A percentile compares a stretch with the other conserved stretches of the same genome.
These are phyloP conservation scores for Fomitopsis betulina DNA, from an alignment of 1,284 basidiomycete species.

Conservation along the genomic window DNA sequence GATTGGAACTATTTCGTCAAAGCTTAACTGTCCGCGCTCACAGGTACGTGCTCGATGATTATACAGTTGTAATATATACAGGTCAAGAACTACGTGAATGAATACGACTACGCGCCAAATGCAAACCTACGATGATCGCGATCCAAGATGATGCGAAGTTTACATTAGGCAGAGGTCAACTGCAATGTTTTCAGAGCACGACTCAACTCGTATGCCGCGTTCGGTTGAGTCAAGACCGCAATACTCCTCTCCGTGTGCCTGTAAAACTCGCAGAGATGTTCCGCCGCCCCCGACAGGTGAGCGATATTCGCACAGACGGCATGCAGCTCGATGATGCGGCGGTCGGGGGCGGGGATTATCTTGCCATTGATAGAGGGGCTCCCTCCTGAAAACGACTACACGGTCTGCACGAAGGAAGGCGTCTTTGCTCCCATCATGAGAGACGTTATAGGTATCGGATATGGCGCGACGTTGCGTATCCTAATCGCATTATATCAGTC, in stretches of 20 bases:
- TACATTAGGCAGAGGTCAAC: too few relatives aligned
- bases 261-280: conserved; percentile 9
- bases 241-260: conserved; percentile 9
- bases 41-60: too few relatives aligned
- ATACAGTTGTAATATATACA: too few relatives aligned
- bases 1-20: too few relatives aligned
- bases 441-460: background rate
- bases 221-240: conserved; percentile 10
- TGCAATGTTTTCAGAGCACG: conserved; percentile 7
- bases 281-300: conserved; percentile 10
- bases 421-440: background rate
- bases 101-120: too few relatives aligned
- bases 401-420: background rate
- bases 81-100: background rate
- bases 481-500: background rate
- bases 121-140: too few relatives aligned
- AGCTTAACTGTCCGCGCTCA: too few relatives aligned
- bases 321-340: conserved; percentile 9
- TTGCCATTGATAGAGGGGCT: background rate
- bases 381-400: background rate
- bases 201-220: conserved; percentile 8
- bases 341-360: conserved; percentile 3
- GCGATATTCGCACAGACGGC: conserved; percentile 12
- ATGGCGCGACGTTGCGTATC: background rate
- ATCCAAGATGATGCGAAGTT: too few relatives aligned